A percentile compares a stretch with the other conserved stretches of the same genome.
These are phyloP conservation scores for Meira miltonrushii DNA, from an alignment of 1,284 basidiomycete genomes.

Conservation along the genomic window DNA sequence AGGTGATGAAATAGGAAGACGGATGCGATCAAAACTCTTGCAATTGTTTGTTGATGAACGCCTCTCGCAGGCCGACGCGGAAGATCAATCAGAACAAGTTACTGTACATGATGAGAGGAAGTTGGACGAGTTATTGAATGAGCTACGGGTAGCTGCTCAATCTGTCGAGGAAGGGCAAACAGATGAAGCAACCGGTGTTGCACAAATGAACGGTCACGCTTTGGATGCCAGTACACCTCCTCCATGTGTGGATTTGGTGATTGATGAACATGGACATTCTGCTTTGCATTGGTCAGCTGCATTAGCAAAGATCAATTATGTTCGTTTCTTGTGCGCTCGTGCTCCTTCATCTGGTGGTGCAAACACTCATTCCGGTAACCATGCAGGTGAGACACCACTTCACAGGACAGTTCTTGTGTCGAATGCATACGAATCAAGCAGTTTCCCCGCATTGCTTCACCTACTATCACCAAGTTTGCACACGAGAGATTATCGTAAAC, in stretches of 20 bases:
- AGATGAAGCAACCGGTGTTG: conserved; percentile 62
- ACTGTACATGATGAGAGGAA: conserved; percentile 9
- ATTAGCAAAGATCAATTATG: conserved; percentile 61
- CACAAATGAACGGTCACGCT: conserved; percentile 60
- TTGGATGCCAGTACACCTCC: conserved; percentile 65
- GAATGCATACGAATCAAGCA: conserved; percentile 70
- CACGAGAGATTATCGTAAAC: conserved; percentile 82
- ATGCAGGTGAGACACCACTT: conserved; percentile 87
- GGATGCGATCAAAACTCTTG: conserved; percentile 41
- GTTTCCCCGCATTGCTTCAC: conserved; percentile 67
- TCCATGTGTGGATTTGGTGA: conserved; percentile 60
- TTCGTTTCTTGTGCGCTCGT: conserved; percentile 57
- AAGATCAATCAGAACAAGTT: conserved; percentile 15
- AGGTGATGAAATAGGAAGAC: conserved; percentile 45
- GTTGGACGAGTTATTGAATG: conserved; percentile 25
- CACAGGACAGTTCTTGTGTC: conserved; percentile 87
- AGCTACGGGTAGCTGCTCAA: conserved; percentile 49
- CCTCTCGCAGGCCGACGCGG: conserved; percentile 15
- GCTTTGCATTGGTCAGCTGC: conserved; percentile 89
- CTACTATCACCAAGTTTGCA: conserved; percentile 68
- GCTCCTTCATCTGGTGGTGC: conserved; percentile 55
- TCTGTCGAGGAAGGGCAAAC: conserved; percentile 60
- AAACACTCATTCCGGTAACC: conserved; percentile 59
- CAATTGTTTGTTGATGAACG: conserved; percentile 46
- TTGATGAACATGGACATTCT: conserved; percentile 88